A percentile compares a stretch with the other conserved stretches of the same genome.
Conservation (phyloP, 2,329 filamentous ascomycete genomes). For the Botrytis tulipae region DNA sequence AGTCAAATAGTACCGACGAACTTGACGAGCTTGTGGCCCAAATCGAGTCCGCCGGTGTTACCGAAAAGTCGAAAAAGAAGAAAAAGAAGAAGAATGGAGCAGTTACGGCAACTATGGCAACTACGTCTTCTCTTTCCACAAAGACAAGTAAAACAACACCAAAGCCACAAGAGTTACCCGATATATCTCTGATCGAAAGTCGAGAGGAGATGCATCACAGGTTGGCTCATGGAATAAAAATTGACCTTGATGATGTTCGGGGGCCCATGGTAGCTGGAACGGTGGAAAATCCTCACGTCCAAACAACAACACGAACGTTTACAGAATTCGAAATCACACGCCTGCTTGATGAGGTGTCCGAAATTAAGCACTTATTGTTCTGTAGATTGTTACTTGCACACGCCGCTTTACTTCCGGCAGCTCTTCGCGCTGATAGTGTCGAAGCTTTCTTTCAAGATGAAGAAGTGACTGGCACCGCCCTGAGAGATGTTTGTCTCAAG, state of each 20-base stretch:
- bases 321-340: constrained; percentile 45
- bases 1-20: neutral
- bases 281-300: constrained; percentile 28
- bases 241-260: constrained; percentile 37
- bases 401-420: constrained; percentile 46
- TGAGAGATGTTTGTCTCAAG: constrained; percentile 49
- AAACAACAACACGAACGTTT: constrained; percentile 41
- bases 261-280: constrained; percentile 41
- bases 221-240: constrained; percentile 42
- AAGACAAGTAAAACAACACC: neutral
- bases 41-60: constrained; percentile 2
- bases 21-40: neutral
- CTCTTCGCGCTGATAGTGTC: constrained; percentile 45
- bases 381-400: constrained; percentile 49
- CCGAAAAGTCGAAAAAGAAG: constrained; percentile 33
- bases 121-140: constrained; percentile 18
- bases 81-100: constrained; percentile 40
- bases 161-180: constrained; percentile 31
- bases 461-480: constrained; percentile 44
- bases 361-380: constrained; percentile 50
- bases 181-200: constrained; percentile 46
- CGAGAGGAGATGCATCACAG: constrained; percentile 43
- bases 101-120: constrained; percentile 12
- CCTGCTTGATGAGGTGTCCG: constrained; percentile 46
- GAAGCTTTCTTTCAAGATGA: constrained; percentile 46